phyloP scores from a whole-genome alignment of 805 yeast species.

The Pichia nanzhaoensis region DNA sequence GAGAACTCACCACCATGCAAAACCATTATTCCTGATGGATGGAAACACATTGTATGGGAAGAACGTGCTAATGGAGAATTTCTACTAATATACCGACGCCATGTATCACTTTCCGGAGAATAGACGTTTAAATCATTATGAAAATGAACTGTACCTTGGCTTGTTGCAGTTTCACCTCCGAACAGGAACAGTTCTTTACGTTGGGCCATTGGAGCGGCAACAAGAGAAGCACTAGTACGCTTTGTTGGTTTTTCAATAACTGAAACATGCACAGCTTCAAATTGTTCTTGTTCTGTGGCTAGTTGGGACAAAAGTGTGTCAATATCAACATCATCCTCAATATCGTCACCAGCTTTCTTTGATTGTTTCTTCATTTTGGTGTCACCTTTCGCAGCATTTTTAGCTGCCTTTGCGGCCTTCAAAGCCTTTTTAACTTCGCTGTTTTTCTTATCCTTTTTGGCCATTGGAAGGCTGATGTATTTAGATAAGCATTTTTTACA shows the following conservation, averaged over 20 bases:
- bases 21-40: slow-evolving; percentile 79
- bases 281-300: slow-evolving; percentile 73
- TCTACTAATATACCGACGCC: slow-evolving; percentile 75
- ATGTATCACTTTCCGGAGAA: slow-evolving; percentile 66
- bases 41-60: slow-evolving; percentile 89
- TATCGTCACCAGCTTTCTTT: slow-evolving; percentile 73
- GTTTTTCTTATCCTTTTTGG: slow-evolving; percentile 74
- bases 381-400: slow-evolving; percentile 68
- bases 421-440: slow-evolving; percentile 91
- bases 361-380: slow-evolving; percentile 62
- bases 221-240: slow-evolving; percentile 69
- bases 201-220: slow-evolving; percentile 68
- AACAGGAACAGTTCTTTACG: slow-evolving; percentile 73
- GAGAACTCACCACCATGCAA: slow-evolving; percentile 97
- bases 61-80: slow-evolving; percentile 90
- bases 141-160: slow-evolving; percentile 46
- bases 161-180: slow-evolving; percentile 72
- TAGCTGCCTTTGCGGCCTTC: slow-evolving; percentile 73
- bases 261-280: slow-evolving; percentile 63
- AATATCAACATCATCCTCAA: slow-evolving; percentile 75
- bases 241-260: slow-evolving; percentile 53
- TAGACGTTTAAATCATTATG: slow-evolving; percentile 76
- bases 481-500: neutral
- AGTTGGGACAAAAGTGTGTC: slow-evolving; percentile 75
- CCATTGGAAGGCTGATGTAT: slow-evolving; percentile 44